Conservation (phyloP, 179 eudicot genomes). For the Spinacia oleracea region DNA sequence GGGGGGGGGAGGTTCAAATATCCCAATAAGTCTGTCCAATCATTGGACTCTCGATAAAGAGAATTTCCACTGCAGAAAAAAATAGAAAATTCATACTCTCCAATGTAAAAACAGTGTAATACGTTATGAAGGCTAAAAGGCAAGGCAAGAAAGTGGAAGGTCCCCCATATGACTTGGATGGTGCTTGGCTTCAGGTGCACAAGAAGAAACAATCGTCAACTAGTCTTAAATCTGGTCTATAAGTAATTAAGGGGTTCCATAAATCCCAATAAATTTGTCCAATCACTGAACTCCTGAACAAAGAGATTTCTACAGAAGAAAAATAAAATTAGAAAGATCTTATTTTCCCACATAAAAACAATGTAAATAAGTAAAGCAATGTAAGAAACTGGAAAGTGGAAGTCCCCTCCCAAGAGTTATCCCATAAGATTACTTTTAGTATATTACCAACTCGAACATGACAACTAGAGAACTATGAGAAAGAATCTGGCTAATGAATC, state of each 20-base stretch:
- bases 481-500: neutral
- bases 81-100: neutral
- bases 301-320: neutral
- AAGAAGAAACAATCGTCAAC: neutral
- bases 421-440: neutral
- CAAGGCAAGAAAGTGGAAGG: neutral
- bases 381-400: neutral
- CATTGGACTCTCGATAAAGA: neutral
- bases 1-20: no score
- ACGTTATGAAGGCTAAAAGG: neutral
- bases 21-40: no score
- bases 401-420: neutral
- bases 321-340: neutral
- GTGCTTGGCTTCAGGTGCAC: neutral
- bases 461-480: neutral
- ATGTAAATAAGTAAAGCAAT: neutral
- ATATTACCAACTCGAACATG: neutral
- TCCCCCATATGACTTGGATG: neutral
- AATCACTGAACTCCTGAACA: no score
- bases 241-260: no score
- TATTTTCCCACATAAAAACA: neutral
- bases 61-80: neutral
- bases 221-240: neutral
- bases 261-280: no score
- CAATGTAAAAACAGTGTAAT: neutral